Evolutionary conservation across 106 monocot species (phyloP).

Genomic region (Allium cepa): DNA sequence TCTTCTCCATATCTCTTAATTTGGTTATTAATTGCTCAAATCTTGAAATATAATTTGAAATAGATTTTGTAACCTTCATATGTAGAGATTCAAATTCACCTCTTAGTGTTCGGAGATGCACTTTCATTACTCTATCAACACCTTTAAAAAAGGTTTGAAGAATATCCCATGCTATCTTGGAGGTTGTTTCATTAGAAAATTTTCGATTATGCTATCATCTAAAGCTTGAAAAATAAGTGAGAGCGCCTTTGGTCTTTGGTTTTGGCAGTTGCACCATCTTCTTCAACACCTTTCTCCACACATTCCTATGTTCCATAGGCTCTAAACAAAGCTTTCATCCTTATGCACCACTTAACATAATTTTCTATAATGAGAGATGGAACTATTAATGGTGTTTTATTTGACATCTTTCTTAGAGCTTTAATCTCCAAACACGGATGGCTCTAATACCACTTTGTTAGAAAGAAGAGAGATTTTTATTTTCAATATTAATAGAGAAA

Average conservation of each 20-base stretch:
- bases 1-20: neutral
- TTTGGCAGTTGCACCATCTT: neutral
- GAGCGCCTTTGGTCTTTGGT: neutral
- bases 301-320: no score
- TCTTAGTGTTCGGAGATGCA: neutral
- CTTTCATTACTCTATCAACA: neutral
- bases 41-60: neutral
- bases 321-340: no score
- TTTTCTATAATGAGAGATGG: no score
- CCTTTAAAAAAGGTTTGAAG: neutral
- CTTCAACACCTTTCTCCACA: neutral
- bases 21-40: neutral
- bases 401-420: no score
- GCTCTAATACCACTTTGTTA: no score
- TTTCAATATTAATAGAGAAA: no score
- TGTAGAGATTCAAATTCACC: neutral
- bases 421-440: no score
- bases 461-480: no score
- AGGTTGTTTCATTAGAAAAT: no score
- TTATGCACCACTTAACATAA: no score
- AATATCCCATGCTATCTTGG: neutral
- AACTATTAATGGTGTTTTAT: no score
- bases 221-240: neutral
- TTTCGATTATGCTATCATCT: neutral
- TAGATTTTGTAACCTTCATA: neutral